Percentiles rank a stretch among this genome's conserved stretches.
Conservation (phyloP, 129 eudicot genomes). For the Flaveria bidentis region DNA sequence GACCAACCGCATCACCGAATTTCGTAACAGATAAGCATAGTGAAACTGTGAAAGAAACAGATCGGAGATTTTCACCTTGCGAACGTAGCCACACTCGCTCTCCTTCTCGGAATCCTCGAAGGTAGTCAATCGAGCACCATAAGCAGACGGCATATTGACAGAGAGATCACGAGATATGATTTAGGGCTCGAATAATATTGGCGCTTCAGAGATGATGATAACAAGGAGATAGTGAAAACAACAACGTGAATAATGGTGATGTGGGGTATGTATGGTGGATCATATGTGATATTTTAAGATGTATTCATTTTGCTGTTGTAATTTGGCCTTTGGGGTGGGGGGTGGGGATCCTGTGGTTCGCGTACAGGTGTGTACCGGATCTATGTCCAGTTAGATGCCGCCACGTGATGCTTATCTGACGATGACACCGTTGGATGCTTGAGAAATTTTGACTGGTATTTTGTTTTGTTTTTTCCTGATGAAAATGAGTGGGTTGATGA, state of each 20-base stretch:
- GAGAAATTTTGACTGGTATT: conserved; percentile 3
- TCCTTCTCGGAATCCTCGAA: conserved; percentile 98
- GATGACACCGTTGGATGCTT: conserved; percentile 15
- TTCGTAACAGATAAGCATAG: neutral
- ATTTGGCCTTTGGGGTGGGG: conserved; percentile 24
- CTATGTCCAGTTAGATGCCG: conserved; percentile 19
- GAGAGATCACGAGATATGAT: neutral
- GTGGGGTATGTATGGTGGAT: conserved; percentile 20
- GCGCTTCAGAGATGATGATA: neutral
- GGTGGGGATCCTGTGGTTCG: conserved; percentile 27
- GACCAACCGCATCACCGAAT: neutral
- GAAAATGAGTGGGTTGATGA: neutral
- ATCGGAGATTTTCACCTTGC: conserved; percentile 58
- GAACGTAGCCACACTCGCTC: conserved; percentile 98
- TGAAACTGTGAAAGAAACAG: neutral
- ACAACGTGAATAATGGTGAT: conserved; percentile 23
- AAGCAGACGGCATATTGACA: conserved; percentile 74
- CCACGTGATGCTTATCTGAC: conserved; percentile 20
- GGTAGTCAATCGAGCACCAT: conserved; percentile 87
- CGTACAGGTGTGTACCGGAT: conserved; percentile 27
- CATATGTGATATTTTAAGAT: conserved; percentile 1
- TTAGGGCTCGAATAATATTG: conserved; percentile 18
- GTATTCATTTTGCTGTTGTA: conserved; percentile 16
- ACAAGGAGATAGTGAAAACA: neutral
- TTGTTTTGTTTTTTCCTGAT: conserved; percentile 3